Base-by-base conservation (phyloP, 352 stramenopile genomes). In the Pythium aphanidermatum region DNA sequence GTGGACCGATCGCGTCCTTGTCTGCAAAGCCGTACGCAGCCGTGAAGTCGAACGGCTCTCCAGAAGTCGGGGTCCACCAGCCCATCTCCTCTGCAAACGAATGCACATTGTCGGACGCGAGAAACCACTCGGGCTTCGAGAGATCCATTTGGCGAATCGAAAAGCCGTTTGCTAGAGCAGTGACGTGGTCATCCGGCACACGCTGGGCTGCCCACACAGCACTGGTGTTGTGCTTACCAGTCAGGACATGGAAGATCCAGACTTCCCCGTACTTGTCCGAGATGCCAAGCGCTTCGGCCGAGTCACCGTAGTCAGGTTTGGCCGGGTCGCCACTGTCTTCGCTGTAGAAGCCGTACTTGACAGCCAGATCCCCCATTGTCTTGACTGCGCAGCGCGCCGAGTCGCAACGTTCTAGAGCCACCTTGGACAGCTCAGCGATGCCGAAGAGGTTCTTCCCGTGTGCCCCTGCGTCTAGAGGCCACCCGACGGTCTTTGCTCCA, bases 221-320 rank as follows among this genome's bases (percentile, higher is more conserved):
- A 20, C 74, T 79, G 10, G 75, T 51, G 20, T 95, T 92, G 31
- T 95, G 55, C 29, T 65, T 68, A 14, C 96, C 92, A 5, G 92
- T 93, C 33, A 97, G 58, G 2, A 98, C 83, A 58, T 98, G 92
- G 69, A 98, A 98, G 20, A 98, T 72, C 91, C 92, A 98, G 14
- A 85, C 78, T 52, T 98, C 89, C 13, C 73, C 74, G 16, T 78
- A 59, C 34, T 83, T 74, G 60, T 98, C 92, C 3, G 69, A 74
- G 7, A 98, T 80, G 5, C 68, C 73, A 3, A 98, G 71, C 23
- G 80, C 70, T 55, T 98, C 92, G 5, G 75, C 82, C 56, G 72
- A 87, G 61, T 87, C 70, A 2, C 62, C 61, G 45, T 70, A 90
- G 43, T 68, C 71, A 0, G 81, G 81, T n/a, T 55, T 52, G 13